Base-by-base conservation (phyloP, 2,329 filamentous ascomycete genomes). In the Colletotrichum navitas region DNA sequence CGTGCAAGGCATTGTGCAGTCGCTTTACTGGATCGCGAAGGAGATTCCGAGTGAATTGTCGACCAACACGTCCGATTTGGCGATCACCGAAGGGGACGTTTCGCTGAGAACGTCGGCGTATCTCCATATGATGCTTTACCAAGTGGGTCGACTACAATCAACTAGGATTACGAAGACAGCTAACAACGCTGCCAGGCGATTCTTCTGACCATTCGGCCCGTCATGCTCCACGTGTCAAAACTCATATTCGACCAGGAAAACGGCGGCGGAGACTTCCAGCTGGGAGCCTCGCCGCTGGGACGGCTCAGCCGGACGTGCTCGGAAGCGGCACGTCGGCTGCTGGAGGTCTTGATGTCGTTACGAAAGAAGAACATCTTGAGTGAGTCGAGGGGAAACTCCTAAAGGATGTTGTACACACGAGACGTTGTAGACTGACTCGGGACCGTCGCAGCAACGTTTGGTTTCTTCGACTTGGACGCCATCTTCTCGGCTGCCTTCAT, bases 61-160 rank as follows among this genome's bases (percentile, higher is more conserved):
- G 68, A 74, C 49, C 72, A 77, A 45, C 74, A 74, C 55, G 59
- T 77, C 66, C 67, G 76, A 12, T 66, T 71, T 21, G 5, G 62
- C 64, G 0, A 67, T 49, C 16, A 49, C 56, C 26, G 68, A 71
- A 11, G 68, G 56, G 5, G 77, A 79, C n/a, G 76, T 79, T 6
- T 78, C 75, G 18, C 39, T 79, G 29, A 72, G 78, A 61, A 80
- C 78, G 1, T 79, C 78, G 24, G 78, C 78, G 16, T 79, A 78
- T 1, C 55, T 80, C 2, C 78, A 80, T 54, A 73, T 80, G 55
- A 80, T 80, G 78, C 73, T 80, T 7, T 79, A 79, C 49, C 78
- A 80, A 73, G 78, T 79, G 71, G 1, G 67, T 24, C 12, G n/a
- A 14, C 11, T n/a, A 6, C 16, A 21, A 21, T 3, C 39, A 6